A percentile compares a stretch with the other conserved stretches of the same genome.
Conservation (phyloP, 179 eudicot genomes). For the Pouteria campechiana region DNA sequence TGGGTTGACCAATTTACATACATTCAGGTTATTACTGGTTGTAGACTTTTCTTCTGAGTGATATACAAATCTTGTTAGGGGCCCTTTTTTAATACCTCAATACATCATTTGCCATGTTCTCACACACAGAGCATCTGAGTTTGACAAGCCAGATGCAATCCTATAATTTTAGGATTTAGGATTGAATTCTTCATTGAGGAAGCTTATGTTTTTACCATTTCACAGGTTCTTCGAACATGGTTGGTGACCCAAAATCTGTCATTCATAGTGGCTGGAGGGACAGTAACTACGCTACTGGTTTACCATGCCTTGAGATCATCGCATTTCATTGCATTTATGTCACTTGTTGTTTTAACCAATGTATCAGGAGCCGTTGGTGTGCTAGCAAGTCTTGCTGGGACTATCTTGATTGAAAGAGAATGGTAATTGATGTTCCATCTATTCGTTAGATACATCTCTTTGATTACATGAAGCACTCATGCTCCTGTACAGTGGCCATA, state of each 20-base stretch:
- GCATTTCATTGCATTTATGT: conserved; percentile 19
- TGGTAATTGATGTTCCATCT: conserved; percentile 66
- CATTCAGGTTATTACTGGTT: conserved; percentile 67
- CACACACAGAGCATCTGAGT: too few species aligned
- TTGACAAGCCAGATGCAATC: too few species aligned
- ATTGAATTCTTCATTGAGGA: too few species aligned
- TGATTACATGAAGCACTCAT: too few species aligned
- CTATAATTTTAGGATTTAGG: too few species aligned
- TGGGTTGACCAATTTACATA: conserved; percentile 53
- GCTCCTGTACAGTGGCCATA: too few species aligned
- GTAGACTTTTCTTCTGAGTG: too few species aligned
- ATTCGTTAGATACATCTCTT: too few species aligned
- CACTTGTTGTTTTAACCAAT: conserved; percentile 45
- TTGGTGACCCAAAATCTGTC: conserved; percentile 63
- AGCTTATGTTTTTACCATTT: conserved; percentile 1
- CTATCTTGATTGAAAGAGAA: conserved; percentile 93
- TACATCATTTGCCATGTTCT: too few species aligned
- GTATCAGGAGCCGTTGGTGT: conserved; percentile 77
- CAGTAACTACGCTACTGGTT: conserved; percentile 40
- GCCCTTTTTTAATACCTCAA: too few species aligned
- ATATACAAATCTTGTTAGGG: too few species aligned
- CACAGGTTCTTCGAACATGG: conserved; percentile 74
- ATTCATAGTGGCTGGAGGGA: conserved; percentile 69
- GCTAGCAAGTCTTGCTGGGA: conserved; percentile 91
- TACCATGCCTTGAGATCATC: conserved; percentile 25